Conservation (phyloP, 2,329 filamentous ascomycete species). For the Escovopsis sp. region DNA sequence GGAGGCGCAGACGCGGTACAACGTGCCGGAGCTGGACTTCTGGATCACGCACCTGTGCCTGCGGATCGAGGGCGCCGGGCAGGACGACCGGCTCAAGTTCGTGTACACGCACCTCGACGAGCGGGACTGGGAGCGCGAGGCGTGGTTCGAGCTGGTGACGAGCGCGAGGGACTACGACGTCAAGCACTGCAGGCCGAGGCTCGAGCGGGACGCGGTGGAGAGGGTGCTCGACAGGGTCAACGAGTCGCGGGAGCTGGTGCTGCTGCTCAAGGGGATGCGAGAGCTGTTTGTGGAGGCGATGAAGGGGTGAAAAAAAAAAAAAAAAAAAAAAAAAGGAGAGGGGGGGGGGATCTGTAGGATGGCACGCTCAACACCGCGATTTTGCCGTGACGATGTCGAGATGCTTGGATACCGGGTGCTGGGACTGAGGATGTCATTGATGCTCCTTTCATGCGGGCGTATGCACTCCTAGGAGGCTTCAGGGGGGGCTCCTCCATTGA, state of each 20-base stretch:
- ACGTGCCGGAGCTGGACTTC: constrained; percentile 86
- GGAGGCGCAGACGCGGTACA: constrained; percentile 73
- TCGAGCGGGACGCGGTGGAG: constrained; percentile 66
- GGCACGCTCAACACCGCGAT: not conserved
- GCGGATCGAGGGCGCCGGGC: constrained; percentile 76
- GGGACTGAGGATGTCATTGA: too few relatives aligned
- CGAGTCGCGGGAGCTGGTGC: constrained; percentile 58
- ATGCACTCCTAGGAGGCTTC: too few relatives aligned
- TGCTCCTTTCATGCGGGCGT: too few relatives aligned
- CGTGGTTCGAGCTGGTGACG: constrained; percentile 84
- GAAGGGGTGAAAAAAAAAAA: constrained; percentile 27
- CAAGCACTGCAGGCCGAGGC: constrained; percentile 63
- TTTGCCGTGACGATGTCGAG: not conserved
- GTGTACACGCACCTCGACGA: constrained; percentile 79
- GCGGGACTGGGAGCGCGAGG: constrained; percentile 75
- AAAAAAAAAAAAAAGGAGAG: too few relatives aligned
- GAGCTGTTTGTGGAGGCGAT: constrained; percentile 59
- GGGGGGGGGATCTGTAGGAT: too few relatives aligned
- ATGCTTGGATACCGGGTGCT: too few relatives aligned
- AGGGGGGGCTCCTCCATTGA: too few relatives aligned
- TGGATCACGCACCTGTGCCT: constrained; percentile 88
- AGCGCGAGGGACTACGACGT: constrained; percentile 74
- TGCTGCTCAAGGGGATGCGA: constrained; percentile 69
- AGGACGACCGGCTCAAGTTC: constrained; percentile 77
- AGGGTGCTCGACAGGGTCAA: constrained; percentile 66